Evolutionary conservation across 2,329 filamentous ascomycete species (phyloP).

Genomic region (Neopestalotiopsis sp.): DNA sequence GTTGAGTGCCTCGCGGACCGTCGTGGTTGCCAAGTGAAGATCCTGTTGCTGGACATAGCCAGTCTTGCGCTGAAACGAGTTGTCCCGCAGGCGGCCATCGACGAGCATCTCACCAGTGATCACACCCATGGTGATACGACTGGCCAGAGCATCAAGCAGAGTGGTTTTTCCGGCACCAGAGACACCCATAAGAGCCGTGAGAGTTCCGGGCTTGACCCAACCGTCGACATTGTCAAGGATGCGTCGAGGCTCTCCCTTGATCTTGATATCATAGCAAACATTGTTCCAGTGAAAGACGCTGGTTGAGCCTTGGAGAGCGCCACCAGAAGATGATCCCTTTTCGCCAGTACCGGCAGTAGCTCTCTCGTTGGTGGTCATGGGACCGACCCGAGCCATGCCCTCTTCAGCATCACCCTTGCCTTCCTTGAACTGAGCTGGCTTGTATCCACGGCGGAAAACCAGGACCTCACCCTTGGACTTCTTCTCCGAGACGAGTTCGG

Average conservation of each 20-base stretch:
- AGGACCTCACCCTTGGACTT: constrained; percentile 78
- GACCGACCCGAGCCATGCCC: constrained; percentile 50
- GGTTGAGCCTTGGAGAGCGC: constrained; percentile 59
- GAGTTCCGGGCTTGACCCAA: constrained; percentile 88
- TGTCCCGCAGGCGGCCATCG: constrained; percentile 68
- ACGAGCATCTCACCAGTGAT: constrained; percentile 80
- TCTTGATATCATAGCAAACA: constrained; percentile 76
- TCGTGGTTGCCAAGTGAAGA: constrained; percentile 81
- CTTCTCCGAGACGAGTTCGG: constrained; percentile 67
- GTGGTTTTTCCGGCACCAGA: constrained; percentile 91
- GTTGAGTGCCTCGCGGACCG: constrained; percentile 85
- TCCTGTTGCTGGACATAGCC: constrained; percentile 93
- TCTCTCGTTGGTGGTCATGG: constrained; percentile 46
- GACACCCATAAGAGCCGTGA: constrained; percentile 88
- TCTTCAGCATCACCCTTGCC: constrained; percentile 65
- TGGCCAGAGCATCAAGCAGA: constrained; percentile 82
- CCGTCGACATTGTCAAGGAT: constrained; percentile 86
- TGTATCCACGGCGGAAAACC: constrained; percentile 71
- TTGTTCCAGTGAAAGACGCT: constrained; percentile 87
- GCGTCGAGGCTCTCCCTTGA: constrained; percentile 74
- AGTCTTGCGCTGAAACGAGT: constrained; percentile 85
- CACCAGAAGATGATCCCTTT: constrained; percentile 36
- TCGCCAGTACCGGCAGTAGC: constrained; percentile 38
- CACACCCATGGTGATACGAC: constrained; percentile 83
- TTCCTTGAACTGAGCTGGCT: constrained; percentile 60